phyloP scores from a whole-genome alignment of 225 moss, liverwort and hornwort species.

The Marchantia paleacea region DNA sequence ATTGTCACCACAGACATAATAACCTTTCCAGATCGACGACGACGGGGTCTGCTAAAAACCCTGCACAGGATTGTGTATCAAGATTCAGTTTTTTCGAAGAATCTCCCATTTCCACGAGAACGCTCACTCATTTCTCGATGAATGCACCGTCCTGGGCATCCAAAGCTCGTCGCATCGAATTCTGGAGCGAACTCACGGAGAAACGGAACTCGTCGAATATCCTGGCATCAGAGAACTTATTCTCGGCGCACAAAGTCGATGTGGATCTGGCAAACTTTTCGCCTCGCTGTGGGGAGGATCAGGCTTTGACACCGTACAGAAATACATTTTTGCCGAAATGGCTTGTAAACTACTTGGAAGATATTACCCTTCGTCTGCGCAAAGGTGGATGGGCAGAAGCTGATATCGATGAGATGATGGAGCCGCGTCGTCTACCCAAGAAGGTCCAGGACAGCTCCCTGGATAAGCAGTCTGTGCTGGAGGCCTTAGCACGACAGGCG shows the following conservation, averaged over 20 bases:
- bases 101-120: constrained; percentile 54
- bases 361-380: constrained; percentile 69
- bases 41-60: constrained; percentile 40
- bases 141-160: constrained; percentile 85
- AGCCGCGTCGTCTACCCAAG: constrained; percentile 42
- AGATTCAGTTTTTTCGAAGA: constrained; percentile 67
- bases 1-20: constrained; percentile 12
- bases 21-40: constrained; percentile 38
- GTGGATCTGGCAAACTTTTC: constrained; percentile 48
- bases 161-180: constrained; percentile 78
- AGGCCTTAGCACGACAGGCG: constrained; percentile 68
- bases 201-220: constrained; percentile 46
- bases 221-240: constrained; percentile 42
- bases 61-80: constrained; percentile 49
- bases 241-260: constrained; percentile 58
- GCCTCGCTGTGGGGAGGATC: constrained; percentile 35
- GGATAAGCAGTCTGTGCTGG: constrained; percentile 68
- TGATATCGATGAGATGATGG: constrained; percentile 88
- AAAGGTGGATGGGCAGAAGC: constrained; percentile 87
- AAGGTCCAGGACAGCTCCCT: constrained; percentile 5
- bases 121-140: constrained; percentile 59
- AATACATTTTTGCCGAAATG: constrained; percentile 49
- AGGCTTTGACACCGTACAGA: constrained; percentile 35
- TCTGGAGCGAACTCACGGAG: constrained; percentile 88
- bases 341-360: constrained; percentile 74